A percentile compares a stretch with the other conserved stretches of the same genome.
Conservation (phyloP, 495 filamentous ascomycete species). For the Tuber brumale region DNA sequence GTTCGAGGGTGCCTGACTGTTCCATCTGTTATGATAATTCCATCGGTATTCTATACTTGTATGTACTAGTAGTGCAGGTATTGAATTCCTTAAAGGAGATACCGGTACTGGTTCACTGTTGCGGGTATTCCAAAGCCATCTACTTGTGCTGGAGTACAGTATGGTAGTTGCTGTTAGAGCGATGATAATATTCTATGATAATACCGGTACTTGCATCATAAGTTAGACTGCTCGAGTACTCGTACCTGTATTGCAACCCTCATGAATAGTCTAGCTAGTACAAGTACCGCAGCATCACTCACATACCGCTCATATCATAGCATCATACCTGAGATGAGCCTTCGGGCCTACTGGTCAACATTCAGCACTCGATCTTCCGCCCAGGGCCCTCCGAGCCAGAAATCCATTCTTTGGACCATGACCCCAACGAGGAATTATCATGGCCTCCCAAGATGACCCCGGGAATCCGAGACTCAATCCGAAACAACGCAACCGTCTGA, state of each 20-base stretch:
- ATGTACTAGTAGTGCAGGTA: not conserved
- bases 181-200: too few species aligned
- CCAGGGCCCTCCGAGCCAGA: not conserved
- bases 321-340: not conserved
- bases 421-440: not conserved
- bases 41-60: not conserved
- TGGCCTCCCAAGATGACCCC: not conserved
- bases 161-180: too few species aligned
- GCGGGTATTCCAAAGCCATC: not conserved
- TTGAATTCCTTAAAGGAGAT: not conserved
- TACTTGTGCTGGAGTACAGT: too few species aligned
- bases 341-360: not conserved
- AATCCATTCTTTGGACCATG: not conserved
- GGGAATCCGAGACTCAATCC: not conserved
- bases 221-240: too few species aligned
- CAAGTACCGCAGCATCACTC: too few species aligned
- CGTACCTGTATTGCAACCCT: too few species aligned
- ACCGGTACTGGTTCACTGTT: not conserved
- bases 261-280: too few species aligned
- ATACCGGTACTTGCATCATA: too few species aligned
- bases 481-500: not conserved
- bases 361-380: not conserved
- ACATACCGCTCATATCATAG: too few species aligned
- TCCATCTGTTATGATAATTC: not conserved
- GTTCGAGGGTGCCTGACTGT: not conserved